A percentile compares a stretch with the other conserved stretches of the same genome.
Evolutionary conservation across 441 rosid species (phyloP).

Genomic region (Mallotus japonicus): DNA sequence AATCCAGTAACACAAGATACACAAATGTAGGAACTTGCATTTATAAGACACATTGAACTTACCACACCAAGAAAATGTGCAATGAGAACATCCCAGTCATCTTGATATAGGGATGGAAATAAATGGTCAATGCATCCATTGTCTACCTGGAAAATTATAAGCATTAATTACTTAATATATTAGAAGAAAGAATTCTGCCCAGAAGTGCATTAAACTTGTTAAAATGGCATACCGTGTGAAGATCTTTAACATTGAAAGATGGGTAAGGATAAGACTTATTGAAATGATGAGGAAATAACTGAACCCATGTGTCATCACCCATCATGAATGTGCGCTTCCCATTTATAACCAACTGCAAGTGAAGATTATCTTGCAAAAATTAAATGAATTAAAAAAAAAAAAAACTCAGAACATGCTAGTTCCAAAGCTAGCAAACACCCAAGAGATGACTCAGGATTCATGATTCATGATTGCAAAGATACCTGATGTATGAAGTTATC

Average conservation of each 20-base stretch:
- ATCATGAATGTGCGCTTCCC: conserved; percentile 90
- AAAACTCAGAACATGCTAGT: background rate
- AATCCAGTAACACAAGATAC: background rate
- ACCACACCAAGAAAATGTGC: conserved; percentile 99
- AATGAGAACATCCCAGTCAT: conserved; percentile 96
- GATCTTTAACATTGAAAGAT: conserved; percentile 93
- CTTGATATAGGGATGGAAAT: conserved; percentile 66
- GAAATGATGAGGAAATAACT: conserved; percentile 87
- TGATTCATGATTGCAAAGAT: background rate
- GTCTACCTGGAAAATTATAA: conserved; percentile 58
- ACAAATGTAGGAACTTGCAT: background rate
- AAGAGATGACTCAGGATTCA: background rate
- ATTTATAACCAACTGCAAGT: conserved; percentile 59
- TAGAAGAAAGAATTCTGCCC: background rate
- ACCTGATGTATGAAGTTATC: conserved; percentile 88
- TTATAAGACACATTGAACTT: conserved; percentile 32
- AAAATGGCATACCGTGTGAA: conserved; percentile 63
- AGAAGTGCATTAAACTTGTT: background rate
- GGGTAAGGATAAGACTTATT: conserved; percentile 84
- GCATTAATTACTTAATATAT: background rate
- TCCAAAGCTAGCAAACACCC: background rate
- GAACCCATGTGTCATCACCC: conserved; percentile 98
- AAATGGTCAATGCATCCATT: conserved; percentile 89
- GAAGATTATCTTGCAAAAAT: conserved; percentile 5
- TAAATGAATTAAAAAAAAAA: background rate